phyloP scores from a whole-genome alignment of 257 asterid species.

The Eustoma russellianum region DNA sequence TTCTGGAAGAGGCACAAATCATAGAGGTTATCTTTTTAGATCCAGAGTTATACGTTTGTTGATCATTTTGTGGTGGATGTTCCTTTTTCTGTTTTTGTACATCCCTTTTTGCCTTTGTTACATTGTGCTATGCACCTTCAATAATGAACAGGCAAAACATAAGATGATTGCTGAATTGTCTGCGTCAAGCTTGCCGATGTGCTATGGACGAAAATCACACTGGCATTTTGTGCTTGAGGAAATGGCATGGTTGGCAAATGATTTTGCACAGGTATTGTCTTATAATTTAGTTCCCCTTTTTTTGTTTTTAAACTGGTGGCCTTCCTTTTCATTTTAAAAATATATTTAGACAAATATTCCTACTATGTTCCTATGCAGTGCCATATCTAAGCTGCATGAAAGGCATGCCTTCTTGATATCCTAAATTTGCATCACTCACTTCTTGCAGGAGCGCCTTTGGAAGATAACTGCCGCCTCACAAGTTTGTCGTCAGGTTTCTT shows the following conservation, averaged over 20 bases:
- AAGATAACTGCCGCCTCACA: slow-evolving; percentile 66
- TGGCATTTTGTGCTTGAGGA: slow-evolving; percentile 97
- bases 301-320: background rate
- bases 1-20: slow-evolving; percentile 74
- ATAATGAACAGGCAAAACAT: slow-evolving; percentile 67
- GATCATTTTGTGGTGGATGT: slow-evolving; percentile 1
- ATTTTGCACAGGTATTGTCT: slow-evolving; percentile 83
- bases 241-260: slow-evolving; percentile 98
- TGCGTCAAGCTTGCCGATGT: slow-evolving; percentile 26
- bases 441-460: slow-evolving; percentile 83
- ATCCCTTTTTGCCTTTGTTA: slow-evolving; percentile 9
- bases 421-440: slow-evolving; percentile 8
- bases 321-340: background rate
- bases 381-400: too few relatives aligned
- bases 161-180: slow-evolving; percentile 66
- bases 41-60: background rate
- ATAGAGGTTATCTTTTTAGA: slow-evolving; percentile 56
- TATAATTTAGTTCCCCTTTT: slow-evolving; percentile 1
- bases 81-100: slow-evolving; percentile 14
- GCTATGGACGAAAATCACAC: slow-evolving; percentile 46
- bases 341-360: too few relatives aligned
- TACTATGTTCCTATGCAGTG: too few relatives aligned
- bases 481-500: slow-evolving; percentile 48
- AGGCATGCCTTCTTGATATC: slow-evolving; percentile 5
- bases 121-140: slow-evolving; percentile 33